phyloP scores from a whole-genome alignment of 768 basidiomycete species.

The Psilocybe tampanensis region DNA sequence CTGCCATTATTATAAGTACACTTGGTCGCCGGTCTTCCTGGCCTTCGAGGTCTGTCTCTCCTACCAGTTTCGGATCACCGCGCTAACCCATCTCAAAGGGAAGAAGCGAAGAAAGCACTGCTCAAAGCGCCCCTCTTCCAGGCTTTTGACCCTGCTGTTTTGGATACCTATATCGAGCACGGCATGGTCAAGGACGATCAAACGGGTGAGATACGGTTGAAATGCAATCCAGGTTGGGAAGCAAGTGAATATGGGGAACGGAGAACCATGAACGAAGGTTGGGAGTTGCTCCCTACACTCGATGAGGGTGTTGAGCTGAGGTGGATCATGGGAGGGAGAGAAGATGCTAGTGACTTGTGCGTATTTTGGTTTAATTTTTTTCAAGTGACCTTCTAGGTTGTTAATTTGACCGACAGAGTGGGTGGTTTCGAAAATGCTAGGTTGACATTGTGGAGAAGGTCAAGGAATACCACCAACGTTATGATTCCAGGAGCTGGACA shows the following conservation, averaged over 20 bases:
- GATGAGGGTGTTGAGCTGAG: constrained; percentile 24
- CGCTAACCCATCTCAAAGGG: constrained; percentile 8
- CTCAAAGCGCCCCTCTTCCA: constrained; percentile 23
- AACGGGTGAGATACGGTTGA: constrained; percentile 23
- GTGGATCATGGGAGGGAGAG: constrained; percentile 29
- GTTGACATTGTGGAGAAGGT: constrained; percentile 25
- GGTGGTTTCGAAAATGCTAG: constrained; percentile 23
- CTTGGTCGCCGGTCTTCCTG: constrained; percentile 23
- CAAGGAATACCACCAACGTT: constrained; percentile 26
- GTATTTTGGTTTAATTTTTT: not conserved
- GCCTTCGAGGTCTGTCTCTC: constrained; percentile 21
- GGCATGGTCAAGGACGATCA: constrained; percentile 21
- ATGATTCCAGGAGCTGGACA: constrained; percentile 27
- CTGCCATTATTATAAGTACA: constrained; percentile 11
- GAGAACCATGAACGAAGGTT: constrained; percentile 27
- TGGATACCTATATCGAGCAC: constrained; percentile 23
- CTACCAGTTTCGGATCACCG: not conserved
- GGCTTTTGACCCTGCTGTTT: constrained; percentile 21
- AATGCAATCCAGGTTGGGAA: constrained; percentile 27
- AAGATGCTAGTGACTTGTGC: constrained; percentile 25
- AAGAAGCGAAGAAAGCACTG: constrained; percentile 23
- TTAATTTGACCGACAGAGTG: constrained; percentile 18
- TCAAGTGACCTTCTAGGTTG: not conserved
- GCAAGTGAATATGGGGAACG: constrained; percentile 23
- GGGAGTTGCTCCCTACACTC: constrained; percentile 27